Evolutionary conservation across 2,329 filamentous ascomycete species (phyloP).

Genomic region (Fusarium sp.): DNA sequence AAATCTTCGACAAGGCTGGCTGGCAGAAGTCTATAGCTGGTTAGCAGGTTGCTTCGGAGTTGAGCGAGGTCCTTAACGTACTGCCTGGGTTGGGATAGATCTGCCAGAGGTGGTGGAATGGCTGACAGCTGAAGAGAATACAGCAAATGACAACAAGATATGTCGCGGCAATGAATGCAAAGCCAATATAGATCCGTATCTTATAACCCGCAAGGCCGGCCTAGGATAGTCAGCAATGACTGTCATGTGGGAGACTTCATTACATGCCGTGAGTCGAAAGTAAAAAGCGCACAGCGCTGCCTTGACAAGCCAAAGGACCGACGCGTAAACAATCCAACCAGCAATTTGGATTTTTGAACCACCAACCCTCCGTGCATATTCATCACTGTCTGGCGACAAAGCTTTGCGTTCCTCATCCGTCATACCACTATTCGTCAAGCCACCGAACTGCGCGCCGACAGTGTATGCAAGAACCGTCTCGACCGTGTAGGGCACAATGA

Average conservation of each 20-base stretch:
- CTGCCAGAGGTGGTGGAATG: constrained; percentile 56
- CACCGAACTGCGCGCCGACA: constrained; percentile 56
- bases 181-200: constrained; percentile 49
- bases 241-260: fast-evolving
- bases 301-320: constrained; percentile 65
- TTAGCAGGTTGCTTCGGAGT: not conserved
- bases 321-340: constrained; percentile 64
- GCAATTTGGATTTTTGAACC: constrained; percentile 66
- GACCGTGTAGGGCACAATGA: constrained; percentile 41
- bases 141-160: constrained; percentile 52
- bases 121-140: constrained; percentile 52
- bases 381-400: constrained; percentile 56
- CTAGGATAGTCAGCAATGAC: constrained; percentile 43
- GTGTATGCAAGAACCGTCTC: constrained; percentile 48
- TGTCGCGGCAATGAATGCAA: constrained; percentile 49
- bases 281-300: constrained; percentile 65
- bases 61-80: constrained; percentile 34
- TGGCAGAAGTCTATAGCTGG: constrained; percentile 54
- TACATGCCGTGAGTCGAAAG: constrained; percentile 59
- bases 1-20: constrained; percentile 55
- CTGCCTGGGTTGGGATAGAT: constrained; percentile 57
- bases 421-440: constrained; percentile 64
- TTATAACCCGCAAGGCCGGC: constrained; percentile 38
- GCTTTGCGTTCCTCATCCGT: constrained; percentile 58
- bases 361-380: constrained; percentile 55